Evolutionary conservation across 169 alveolate genomes (phyloP), one percentile per base, ranked within the genome.

Genomic region (Cryptosporidium bovis): DNA sequence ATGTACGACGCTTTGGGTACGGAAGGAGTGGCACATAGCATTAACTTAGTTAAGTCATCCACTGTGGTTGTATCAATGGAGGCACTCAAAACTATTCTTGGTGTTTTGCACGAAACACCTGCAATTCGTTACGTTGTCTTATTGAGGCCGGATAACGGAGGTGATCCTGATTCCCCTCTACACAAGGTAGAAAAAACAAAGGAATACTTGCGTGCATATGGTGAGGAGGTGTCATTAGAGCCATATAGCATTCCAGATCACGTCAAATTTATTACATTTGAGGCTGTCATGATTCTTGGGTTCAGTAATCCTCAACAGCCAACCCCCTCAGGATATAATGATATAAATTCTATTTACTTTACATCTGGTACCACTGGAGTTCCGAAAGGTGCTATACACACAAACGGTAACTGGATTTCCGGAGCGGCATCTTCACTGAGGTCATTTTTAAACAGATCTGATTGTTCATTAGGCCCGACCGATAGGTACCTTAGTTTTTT

Each of bases 341-440:
- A 94, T 33, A 58, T 95, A 29, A 93, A 90, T 91, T 95, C 98
- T 10, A 92, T 98, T 31, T 97, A 98, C 71, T 98, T 96, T 92
- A 98, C 99, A 24, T 95, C 98, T 20, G 99, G 99, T 16, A 97
- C 99, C 1, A 97, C 99, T 36, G 99, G 99, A 65, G 82, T 82
- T 48, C 99, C 99, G 12, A 98, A 98, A 92, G 99, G 99, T 34
- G 99, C 96, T 29, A 93, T 97, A 93, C 90, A 97, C 69, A 92
- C 99, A 1, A 99, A 98, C 60, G 83, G 83, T 5, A 95, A 94
- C 66, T 82, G 95, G 62, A 90, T 95, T 31, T 91, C 96, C 18
- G 87, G 93, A 3, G 68, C 91, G 8, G 94, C 92, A 31, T 90
- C 84, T 1, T 83, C 92, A 56, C 6, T 82, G 27, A 83, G 87